Evolutionary conservation across 1,284 basidiomycete species (phyloP).

Genomic region (Pyrrhoderma lamaoense): DNA sequence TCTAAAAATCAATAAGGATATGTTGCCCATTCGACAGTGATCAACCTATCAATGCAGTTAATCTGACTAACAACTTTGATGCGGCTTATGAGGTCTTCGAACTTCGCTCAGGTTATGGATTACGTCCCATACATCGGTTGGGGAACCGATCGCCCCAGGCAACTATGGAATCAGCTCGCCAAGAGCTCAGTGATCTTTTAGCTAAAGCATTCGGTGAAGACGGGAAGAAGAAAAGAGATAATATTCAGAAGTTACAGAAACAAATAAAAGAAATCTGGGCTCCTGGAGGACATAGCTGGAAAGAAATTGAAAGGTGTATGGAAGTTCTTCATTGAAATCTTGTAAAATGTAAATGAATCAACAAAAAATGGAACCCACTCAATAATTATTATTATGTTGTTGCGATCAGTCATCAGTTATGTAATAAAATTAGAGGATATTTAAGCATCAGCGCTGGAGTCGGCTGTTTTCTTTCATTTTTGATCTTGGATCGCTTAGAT

Average conservation of each 20-base stretch:
- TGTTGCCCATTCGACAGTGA: slow-evolving; percentile 24
- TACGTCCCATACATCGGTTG: slow-evolving; percentile 19
- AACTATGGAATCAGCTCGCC: slow-evolving; percentile 2
- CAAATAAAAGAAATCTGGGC: slow-evolving; percentile 4
- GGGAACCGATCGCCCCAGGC: slow-evolving; percentile 3
- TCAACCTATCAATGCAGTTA: slow-evolving; percentile 22
- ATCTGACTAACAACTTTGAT: slow-evolving; percentile 3
- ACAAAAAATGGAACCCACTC: no score
- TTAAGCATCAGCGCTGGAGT: no score
- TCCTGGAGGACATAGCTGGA: slow-evolving; percentile 7
- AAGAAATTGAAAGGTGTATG: slow-evolving; percentile 5
- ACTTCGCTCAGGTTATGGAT: slow-evolving; percentile 22
- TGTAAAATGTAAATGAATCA: no score
- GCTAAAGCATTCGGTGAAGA: slow-evolving; percentile 3
- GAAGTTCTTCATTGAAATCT: slow-evolving; percentile 2
- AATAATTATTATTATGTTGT: no score
- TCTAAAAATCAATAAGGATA: slow-evolving; percentile 19
- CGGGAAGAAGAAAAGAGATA: slow-evolving; percentile 9
- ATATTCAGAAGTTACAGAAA: slow-evolving; percentile 2
- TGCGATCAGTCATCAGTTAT: no score
- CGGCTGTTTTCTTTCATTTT: no score
- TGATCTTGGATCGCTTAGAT: no score
- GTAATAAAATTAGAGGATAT: no score
- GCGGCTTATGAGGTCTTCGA: slow-evolving; percentile 26
- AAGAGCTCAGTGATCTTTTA: not conserved